Base-by-base conservation (phyloP, 139 green algal genomes). In the Helicosporidium sp. region DNA sequence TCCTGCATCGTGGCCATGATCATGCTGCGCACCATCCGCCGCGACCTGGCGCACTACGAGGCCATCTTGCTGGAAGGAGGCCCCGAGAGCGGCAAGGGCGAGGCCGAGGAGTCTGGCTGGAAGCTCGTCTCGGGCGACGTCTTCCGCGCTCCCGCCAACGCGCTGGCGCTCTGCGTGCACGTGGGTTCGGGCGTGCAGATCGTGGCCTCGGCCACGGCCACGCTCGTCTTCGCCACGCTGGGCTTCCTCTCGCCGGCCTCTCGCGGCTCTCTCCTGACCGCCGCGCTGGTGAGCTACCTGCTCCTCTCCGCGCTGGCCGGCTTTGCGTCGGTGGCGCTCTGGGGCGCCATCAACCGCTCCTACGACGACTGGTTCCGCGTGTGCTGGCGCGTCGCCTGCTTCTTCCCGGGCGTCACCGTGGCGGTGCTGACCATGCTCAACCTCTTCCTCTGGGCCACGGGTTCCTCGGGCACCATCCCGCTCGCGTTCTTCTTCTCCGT, bases 41-140 rank as follows among this genome's bases (percentile, higher is more conserved):
- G 80, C 18, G 87, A 96, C 57, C 64, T 96, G 54, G 62, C 76
- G 25, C 80, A 82, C 54, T 93, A 94, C 46, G 83, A 96, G 64
- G 54, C 82, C 52, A 58, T 94, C n/a, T 65, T 93, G 52, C 81
- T 84, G 39, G 82, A 93, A 28, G 58, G 64, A 17, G 48, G 34
- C 33, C 26, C 53, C 43, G 49, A 45, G 25, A 23, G 29, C 16
- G 23, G 19, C 43, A 16, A 15, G n/a, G 34, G 2, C 51, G 60
- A 81, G 20, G 72, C 70, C 27, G 86, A 94, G 33, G 85, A 94
- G 61, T 77, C 67, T 20, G 87, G 87, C 19, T 96, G 87, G 87
- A 96, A 96, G 79, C 81, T 96, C 65, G 75, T 96, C 42, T 69
- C 68, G 6, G 87, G 84, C 4, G 87, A 96, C 55, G 85, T 84